These are phyloP conservation scores for Pleurotus platypus DNA, from an alignment of 768 basidiomycete species.

Conservation along the genomic window DNA sequence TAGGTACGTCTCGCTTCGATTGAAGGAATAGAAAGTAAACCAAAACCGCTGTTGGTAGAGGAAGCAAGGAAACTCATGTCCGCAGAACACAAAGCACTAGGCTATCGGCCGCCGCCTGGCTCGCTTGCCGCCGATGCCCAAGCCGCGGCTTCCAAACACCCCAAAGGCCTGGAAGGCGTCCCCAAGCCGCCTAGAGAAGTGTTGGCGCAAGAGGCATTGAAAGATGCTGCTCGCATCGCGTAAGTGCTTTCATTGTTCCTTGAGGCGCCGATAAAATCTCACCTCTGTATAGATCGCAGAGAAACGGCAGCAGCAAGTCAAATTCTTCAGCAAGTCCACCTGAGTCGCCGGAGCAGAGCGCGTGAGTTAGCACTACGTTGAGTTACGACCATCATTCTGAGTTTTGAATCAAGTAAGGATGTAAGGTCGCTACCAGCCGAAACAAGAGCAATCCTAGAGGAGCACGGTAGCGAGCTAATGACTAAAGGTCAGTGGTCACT, in stretches of 20 bases:
- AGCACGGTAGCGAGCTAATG: neutral
- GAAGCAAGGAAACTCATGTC: conserved; percentile 32
- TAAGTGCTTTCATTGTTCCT: neutral
- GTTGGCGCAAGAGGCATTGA: conserved; percentile 13
- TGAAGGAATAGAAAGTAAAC: neutral
- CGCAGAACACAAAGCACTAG: conserved; percentile 30
- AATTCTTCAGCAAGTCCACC: no score
- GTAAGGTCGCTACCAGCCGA: neutral
- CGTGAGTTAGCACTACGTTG: no score
- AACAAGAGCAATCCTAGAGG: neutral
- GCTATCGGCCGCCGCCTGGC: conserved; percentile 29
- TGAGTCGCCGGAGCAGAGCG: no score
- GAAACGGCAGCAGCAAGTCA: no score
- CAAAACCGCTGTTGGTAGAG: neutral
- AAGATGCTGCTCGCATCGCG: conserved; percentile 17
- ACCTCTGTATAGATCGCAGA: no score
- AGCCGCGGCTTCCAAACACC: conserved; percentile 28
- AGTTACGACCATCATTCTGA: no score
- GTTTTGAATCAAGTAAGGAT: neutral
- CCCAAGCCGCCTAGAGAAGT: neutral
- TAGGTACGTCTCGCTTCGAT: neutral
- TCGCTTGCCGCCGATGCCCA: conserved; percentile 31
- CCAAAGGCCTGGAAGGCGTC: conserved; percentile 12
- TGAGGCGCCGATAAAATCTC: no score
- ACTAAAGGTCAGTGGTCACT: neutral